Evolutionary conservation across 129 eudicot genomes (phyloP).

Genomic region (Chrysanthemum lavandulifolium): DNA sequence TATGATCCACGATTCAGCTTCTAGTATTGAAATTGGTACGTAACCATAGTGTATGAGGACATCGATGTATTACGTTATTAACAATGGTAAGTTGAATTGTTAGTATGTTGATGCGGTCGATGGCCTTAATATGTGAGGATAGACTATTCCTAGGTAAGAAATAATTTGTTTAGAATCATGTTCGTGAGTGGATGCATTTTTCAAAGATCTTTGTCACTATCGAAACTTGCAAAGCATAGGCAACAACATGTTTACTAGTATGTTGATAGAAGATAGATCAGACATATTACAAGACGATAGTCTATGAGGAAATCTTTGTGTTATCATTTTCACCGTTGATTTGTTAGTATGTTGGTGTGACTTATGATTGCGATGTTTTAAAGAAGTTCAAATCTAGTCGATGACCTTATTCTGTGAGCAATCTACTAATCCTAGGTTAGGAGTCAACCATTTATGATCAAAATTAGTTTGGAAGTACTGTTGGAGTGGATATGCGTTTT

Average conservation of each 20-base stretch:
- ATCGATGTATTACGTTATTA: no score
- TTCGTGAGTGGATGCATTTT: no score
- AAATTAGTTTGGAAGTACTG: background rate
- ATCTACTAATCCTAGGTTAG: constrained; percentile 1
- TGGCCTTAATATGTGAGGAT: no score
- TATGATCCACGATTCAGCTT: no score
- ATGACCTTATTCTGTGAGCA: background rate
- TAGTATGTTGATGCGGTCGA: no score
- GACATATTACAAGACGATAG: background rate
- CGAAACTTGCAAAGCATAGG: no score
- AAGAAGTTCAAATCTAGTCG: background rate
- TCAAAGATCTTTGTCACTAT: no score
- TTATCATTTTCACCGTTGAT: background rate
- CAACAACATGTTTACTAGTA: background rate
- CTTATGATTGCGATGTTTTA: background rate
- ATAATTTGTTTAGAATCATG: no score
- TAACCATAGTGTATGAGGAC: no score
- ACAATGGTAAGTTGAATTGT: no score
- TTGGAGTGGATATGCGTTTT: background rate
- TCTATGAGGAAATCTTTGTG: background rate
- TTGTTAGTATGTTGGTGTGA: constrained; percentile 3
- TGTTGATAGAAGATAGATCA: background rate
- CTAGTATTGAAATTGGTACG: no score
- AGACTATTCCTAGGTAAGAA: no score
- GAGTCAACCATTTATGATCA: background rate